A percentile compares a stretch with the other conserved stretches of the same genome.
Conservation (phyloP, 164 flowering plant species). For the Tetracentron sinense region DNA sequence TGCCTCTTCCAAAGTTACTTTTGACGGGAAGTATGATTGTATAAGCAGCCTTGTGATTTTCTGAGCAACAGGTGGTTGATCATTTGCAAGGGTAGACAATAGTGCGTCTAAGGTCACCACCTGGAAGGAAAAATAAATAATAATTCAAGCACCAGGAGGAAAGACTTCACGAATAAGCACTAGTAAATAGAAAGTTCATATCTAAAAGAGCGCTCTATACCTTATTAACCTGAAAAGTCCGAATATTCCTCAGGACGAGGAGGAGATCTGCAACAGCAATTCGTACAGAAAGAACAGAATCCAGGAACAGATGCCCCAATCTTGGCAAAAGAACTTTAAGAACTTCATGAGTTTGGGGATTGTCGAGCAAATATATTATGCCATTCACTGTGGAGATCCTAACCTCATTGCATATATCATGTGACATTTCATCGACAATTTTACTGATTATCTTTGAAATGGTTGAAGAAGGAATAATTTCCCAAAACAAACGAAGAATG, state of each 20-base stretch:
- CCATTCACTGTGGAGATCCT: slow-evolving; percentile 81
- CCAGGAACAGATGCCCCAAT: slow-evolving; percentile 60
- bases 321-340: slow-evolving; percentile 92
- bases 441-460: slow-evolving; percentile 66
- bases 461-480: slow-evolving; percentile 72
- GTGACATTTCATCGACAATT: slow-evolving; percentile 67
- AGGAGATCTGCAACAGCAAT: slow-evolving; percentile 70
- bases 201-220: slow-evolving; percentile 27
- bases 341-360: slow-evolving; percentile 90
- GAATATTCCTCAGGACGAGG: slow-evolving; percentile 55
- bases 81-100: slow-evolving; percentile 61
- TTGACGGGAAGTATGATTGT: slow-evolving; percentile 86
- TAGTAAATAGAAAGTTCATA: slow-evolving; percentile 2
- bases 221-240: slow-evolving; percentile 80
- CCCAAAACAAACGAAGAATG: slow-evolving; percentile 86
- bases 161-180: slow-evolving; percentile 2
- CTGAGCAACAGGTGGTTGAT: slow-evolving; percentile 68
- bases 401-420: slow-evolving; percentile 65
- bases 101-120: slow-evolving; percentile 69
- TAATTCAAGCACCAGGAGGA: neutral
- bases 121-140: slow-evolving; percentile 30
- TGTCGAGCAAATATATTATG: slow-evolving; percentile 75
- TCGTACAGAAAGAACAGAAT: slow-evolving; percentile 54
- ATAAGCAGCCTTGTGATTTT: slow-evolving; percentile 76
- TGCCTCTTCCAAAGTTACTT: slow-evolving; percentile 59